Conservation (phyloP, 1,139 yeast genomes). For the Geotrichum phurueaensis region DNA sequence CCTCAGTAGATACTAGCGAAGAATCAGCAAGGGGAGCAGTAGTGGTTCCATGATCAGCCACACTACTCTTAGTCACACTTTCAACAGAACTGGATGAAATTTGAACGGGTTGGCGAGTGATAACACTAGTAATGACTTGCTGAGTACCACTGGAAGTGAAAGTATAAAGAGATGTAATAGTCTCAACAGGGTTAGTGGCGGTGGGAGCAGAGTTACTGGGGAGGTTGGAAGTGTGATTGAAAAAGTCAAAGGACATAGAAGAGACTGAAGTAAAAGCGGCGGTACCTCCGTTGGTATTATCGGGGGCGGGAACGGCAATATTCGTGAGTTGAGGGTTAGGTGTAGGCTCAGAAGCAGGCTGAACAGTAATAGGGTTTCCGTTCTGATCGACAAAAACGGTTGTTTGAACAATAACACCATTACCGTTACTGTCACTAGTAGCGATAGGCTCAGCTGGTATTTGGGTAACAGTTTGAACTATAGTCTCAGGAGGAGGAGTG, state of each 20-base stretch:
- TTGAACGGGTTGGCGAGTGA: not conserved
- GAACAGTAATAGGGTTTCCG: slow-evolving; percentile 2
- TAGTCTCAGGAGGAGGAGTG: slow-evolving; percentile 1
- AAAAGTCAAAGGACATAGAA: not conserved
- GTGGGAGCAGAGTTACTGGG: not conserved
- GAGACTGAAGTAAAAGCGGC: slow-evolving; percentile 8
- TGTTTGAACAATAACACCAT: not conserved
- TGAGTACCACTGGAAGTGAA: not conserved
- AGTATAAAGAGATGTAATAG: not conserved
- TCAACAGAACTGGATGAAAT: not conserved
- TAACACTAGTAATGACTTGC: not conserved
- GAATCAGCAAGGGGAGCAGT: not conserved
- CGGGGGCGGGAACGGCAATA: slow-evolving; percentile 12
- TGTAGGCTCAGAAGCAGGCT: slow-evolving; percentile 3
- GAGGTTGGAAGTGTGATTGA: not conserved
- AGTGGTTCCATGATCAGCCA: not conserved
- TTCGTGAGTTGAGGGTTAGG: not conserved
- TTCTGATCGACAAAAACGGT: slow-evolving; percentile 12
- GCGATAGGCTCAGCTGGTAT: not conserved
- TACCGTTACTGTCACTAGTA: not conserved
- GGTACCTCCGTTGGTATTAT: slow-evolving; percentile 3
- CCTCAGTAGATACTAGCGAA: not conserved
- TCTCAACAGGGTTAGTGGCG: not conserved
- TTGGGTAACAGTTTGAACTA: not conserved
- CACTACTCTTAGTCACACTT: not conserved